phyloP scores from a whole-genome alignment of 2,329 filamentous ascomycete species.

The Aspergillus piperis region DNA sequence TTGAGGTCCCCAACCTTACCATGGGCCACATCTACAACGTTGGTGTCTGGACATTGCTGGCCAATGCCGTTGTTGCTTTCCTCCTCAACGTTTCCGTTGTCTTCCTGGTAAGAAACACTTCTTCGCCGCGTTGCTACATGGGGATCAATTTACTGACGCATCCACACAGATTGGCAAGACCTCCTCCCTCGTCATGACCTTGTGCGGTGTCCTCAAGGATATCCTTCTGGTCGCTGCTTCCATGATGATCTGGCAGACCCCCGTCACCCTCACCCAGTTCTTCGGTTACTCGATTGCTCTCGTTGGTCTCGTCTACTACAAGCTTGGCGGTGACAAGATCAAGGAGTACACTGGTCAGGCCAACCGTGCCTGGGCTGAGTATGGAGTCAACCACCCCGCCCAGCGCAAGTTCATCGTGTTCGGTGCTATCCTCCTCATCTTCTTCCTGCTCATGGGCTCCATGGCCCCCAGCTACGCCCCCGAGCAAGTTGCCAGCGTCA shows the following conservation, averaged over 20 bases:
- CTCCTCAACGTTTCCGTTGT: slow-evolving; percentile 80
- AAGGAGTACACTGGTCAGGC: slow-evolving; percentile 75
- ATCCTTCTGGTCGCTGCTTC: slow-evolving; percentile 77
- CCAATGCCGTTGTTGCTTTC: slow-evolving; percentile 79
- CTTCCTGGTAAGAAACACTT: slow-evolving; percentile 67
- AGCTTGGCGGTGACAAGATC: slow-evolving; percentile 73
- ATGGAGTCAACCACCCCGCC: slow-evolving; percentile 73
- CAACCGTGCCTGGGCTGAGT: slow-evolving; percentile 80
- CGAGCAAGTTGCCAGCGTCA: slow-evolving; percentile 36
- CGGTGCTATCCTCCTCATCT: slow-evolving; percentile 63
- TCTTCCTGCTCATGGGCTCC: slow-evolving; percentile 67
- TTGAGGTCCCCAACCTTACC: slow-evolving; percentile 68
- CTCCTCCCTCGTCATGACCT: slow-evolving; percentile 79
- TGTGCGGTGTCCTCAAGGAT: slow-evolving; percentile 85
- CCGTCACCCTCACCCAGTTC: slow-evolving; percentile 69
- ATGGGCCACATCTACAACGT: slow-evolving; percentile 66
- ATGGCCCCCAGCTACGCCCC: slow-evolving; percentile 58
- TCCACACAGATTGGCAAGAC: slow-evolving; percentile 75
- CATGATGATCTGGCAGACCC: slow-evolving; percentile 75
- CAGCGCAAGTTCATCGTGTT: slow-evolving; percentile 77
- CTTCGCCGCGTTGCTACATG: background rate
- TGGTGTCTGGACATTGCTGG: slow-evolving; percentile 65
- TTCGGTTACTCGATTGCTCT: slow-evolving; percentile 76
- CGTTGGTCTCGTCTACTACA: slow-evolving; percentile 66
- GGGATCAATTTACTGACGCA: background rate